Evolutionary conservation across 345 rosid genomes (phyloP).

Genomic region (Lepidium sativum): DNA sequence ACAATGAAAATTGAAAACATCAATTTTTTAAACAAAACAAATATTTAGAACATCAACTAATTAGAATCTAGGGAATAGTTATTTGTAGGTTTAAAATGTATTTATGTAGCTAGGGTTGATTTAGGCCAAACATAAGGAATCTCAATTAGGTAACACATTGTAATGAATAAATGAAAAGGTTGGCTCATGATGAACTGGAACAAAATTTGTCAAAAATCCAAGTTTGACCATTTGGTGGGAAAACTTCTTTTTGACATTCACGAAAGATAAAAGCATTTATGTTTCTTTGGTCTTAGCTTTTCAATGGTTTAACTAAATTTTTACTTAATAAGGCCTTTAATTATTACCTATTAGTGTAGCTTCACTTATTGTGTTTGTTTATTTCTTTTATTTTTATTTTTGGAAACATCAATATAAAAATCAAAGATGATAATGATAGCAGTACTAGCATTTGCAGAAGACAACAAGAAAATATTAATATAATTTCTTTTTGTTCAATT

Average conservation of each 20-base stretch:
- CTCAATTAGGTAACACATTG: background rate
- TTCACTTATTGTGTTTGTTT: slow-evolving; percentile 25
- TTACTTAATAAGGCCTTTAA: slow-evolving; percentile 6
- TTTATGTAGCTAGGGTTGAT: background rate
- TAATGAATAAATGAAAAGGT: slow-evolving; percentile 2
- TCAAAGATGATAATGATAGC: slow-evolving; percentile 23
- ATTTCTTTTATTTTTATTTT: background rate
- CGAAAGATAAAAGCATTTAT: slow-evolving; percentile 26
- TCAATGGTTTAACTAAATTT: background rate
- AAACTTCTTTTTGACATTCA: slow-evolving; percentile 25
- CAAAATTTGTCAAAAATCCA: slow-evolving; percentile 26
- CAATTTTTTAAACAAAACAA: no score
- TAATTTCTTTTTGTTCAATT: slow-evolving; percentile 25
- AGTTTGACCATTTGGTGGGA: slow-evolving; percentile 28
- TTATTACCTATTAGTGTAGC: slow-evolving; percentile 25
- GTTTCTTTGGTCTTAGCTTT: slow-evolving; percentile 22
- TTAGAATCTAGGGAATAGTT: no score
- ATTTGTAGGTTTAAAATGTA: background rate
- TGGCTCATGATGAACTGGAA: slow-evolving; percentile 15
- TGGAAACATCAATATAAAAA: slow-evolving; percentile 18
- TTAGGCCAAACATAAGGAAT: background rate
- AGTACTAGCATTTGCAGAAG: slow-evolving; percentile 18
- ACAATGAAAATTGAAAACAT: no score
- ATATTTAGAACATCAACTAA: no score
- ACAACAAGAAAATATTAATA: slow-evolving; percentile 14